A percentile compares a stretch with the other conserved stretches of the same genome.
Evolutionary conservation across 768 basidiomycete genomes (phyloP).

Genomic region (Mycena venus): DNA sequence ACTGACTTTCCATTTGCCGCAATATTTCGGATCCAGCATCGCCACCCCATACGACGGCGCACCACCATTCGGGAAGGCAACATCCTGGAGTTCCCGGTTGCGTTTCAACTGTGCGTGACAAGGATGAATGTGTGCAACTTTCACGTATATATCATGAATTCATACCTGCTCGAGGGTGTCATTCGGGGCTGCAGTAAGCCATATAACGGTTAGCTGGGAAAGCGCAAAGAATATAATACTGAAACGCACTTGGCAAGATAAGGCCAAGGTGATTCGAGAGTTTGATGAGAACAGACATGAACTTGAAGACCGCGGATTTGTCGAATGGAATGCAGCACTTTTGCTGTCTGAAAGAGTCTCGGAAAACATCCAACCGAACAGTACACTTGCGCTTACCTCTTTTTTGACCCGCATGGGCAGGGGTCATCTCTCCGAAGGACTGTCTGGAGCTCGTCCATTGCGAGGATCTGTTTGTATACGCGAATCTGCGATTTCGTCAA

Average conservation of each 20-base stretch:
- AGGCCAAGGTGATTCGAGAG: constrained; percentile 90
- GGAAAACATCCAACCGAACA: not conserved
- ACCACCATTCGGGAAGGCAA: constrained; percentile 71
- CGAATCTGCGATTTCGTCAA: constrained; percentile 76
- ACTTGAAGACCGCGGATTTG: constrained; percentile 79
- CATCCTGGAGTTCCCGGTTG: constrained; percentile 70
- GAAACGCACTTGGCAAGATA: constrained; percentile 79
- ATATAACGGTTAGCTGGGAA: not conserved
- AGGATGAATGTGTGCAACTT: not conserved
- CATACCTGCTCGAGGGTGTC: constrained; percentile 80
- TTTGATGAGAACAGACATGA: constrained; percentile 87
- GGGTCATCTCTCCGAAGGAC: constrained; percentile 77
- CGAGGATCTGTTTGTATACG: constrained; percentile 81
- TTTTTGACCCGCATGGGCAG: constrained; percentile 78
- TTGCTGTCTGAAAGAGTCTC: constrained; percentile 50
- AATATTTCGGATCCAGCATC: constrained; percentile 74
- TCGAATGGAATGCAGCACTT: constrained; percentile 61
- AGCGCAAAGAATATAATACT: not conserved
- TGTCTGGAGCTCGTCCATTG: constrained; percentile 75
- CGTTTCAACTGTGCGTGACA: constrained; percentile 57
- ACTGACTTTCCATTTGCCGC: constrained; percentile 88
- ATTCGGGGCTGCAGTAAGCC: constrained; percentile 63
- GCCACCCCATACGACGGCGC: constrained; percentile 73
- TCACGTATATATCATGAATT: not conserved
- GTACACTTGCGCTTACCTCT: constrained; percentile 58